A percentile compares a stretch with the other conserved stretches of the same genome.
These are phyloP conservation scores for sweet orange (Citrus sinensis) DNA, from an alignment of 345 rosid genomes.

Conservation along the genomic window DNA sequence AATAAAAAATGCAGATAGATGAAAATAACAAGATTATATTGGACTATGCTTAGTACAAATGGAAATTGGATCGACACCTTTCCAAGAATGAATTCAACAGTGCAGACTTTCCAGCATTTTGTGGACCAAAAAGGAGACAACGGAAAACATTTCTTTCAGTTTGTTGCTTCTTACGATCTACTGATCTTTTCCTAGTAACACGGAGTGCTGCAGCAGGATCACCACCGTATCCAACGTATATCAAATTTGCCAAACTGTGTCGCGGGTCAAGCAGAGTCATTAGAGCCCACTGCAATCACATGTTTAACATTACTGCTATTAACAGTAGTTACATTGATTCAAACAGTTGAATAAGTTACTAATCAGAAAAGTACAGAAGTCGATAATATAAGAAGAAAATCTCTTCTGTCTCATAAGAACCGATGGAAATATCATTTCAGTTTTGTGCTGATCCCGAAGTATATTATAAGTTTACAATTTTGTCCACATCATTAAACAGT, in stretches of 20 bases:
- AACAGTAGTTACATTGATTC: constrained; percentile 13
- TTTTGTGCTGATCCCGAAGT: not conserved
- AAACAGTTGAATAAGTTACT: constrained; percentile 14
- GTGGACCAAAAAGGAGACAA: constrained; percentile 72
- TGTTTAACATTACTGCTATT: constrained; percentile 19
- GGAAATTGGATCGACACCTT: constrained; percentile 41
- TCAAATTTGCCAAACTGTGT: constrained; percentile 60
- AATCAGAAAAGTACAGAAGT: constrained; percentile 12
- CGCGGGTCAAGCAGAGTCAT: constrained; percentile 69
- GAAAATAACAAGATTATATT: constrained; percentile 14
- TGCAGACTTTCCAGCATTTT: constrained; percentile 72
- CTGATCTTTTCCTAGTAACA: constrained; percentile 61
- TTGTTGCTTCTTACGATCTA: constrained; percentile 69
- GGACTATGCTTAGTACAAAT: not conserved
- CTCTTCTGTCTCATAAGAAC: not conserved
- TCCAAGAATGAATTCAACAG: constrained; percentile 60
- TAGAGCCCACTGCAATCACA: constrained; percentile 66
- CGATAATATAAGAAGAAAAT: not conserved
- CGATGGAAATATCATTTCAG: not conserved
- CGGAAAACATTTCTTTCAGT: constrained; percentile 69
- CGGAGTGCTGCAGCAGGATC: constrained; percentile 55
- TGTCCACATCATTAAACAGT: not conserved
- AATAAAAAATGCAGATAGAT: not conserved
- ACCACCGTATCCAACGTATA: constrained; percentile 67
- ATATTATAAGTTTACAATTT: not conserved